phyloP scores from a whole-genome alignment of 164 flowering plant genomes.

The Saururus chinensis region DNA sequence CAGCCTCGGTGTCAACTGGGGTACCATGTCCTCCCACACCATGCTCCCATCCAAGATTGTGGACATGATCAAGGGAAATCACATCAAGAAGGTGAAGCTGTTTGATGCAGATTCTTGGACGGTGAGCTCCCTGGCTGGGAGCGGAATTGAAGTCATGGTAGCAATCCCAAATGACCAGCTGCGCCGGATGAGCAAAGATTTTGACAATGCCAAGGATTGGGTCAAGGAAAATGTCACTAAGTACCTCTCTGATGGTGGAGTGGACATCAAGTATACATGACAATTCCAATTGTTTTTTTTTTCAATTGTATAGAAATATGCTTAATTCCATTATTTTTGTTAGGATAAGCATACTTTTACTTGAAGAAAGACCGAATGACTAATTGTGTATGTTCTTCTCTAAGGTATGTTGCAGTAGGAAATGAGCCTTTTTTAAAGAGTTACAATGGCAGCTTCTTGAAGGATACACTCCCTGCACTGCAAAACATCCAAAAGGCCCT shows the following conservation, averaged over 20 bases:
- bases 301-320: neutral
- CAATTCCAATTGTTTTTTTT: neutral
- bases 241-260: slow-evolving; percentile 48
- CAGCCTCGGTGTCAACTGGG: slow-evolving; percentile 85
- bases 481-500: slow-evolving; percentile 81
- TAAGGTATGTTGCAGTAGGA: slow-evolving; percentile 89
- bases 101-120: slow-evolving; percentile 64
- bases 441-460: slow-evolving; percentile 51
- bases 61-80: slow-evolving; percentile 62
- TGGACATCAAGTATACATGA: slow-evolving; percentile 50
- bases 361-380: too few relatives aligned
- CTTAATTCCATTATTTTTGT: neutral
- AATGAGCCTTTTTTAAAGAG: slow-evolving; percentile 72
- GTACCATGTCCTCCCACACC: slow-evolving; percentile 44
- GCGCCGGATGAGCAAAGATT: slow-evolving; percentile 12
- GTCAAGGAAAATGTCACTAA: slow-evolving; percentile 51
- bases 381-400: neutral
- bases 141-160: slow-evolving; percentile 68
- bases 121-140: slow-evolving; percentile 48
- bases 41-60: slow-evolving; percentile 44
- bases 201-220: slow-evolving; percentile 54
- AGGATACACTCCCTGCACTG: slow-evolving; percentile 58
- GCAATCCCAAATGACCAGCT: slow-evolving; percentile 77
- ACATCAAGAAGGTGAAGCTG: slow-evolving; percentile 67
- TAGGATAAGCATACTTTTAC: too few relatives aligned